Conservation (phyloP, 306 rosid species). For the Cicer chorassanicum region DNA sequence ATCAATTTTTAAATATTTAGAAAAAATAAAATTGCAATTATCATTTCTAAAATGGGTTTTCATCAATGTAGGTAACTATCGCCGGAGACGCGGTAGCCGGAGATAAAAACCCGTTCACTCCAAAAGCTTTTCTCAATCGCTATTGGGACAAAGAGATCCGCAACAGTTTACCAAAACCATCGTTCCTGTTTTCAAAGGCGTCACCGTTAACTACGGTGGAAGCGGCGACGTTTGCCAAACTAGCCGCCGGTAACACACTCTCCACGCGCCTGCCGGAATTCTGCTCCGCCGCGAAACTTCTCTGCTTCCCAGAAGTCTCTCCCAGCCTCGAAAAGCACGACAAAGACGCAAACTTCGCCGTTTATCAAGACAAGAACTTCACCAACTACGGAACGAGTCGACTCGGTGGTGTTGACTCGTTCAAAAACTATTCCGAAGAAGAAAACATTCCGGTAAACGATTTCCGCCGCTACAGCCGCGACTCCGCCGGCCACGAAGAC, state of each 20-base stretch:
- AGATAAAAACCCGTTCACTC: conserved; percentile 73
- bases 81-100: conserved; percentile 45
- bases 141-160: conserved; percentile 97
- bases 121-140: conserved; percentile 67
- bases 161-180: conserved; percentile 57
- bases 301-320: conserved; percentile 69
- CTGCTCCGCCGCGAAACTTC: conserved; percentile 80
- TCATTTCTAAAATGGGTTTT: conserved; percentile 35
- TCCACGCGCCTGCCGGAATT: conserved; percentile 72
- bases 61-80: conserved; percentile 70
- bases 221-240: conserved; percentile 66
- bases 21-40: background rate
- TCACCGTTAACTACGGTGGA: conserved; percentile 72
- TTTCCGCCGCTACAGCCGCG: conserved; percentile 88
- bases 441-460: conserved; percentile 70
- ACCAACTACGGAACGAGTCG: conserved; percentile 85
- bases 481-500: conserved; percentile 67
- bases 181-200: conserved; percentile 72
- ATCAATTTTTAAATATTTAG: background rate
- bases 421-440: conserved; percentile 70
- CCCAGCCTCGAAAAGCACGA: conserved; percentile 73
- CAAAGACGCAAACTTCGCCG: conserved; percentile 57
- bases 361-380: conserved; percentile 66
- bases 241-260: conserved; percentile 60
- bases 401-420: conserved; percentile 69